These are phyloP conservation scores for Trichosporon asahii DNA, from an alignment of 1,284 basidiomycete genomes.

Conservation along the genomic window DNA sequence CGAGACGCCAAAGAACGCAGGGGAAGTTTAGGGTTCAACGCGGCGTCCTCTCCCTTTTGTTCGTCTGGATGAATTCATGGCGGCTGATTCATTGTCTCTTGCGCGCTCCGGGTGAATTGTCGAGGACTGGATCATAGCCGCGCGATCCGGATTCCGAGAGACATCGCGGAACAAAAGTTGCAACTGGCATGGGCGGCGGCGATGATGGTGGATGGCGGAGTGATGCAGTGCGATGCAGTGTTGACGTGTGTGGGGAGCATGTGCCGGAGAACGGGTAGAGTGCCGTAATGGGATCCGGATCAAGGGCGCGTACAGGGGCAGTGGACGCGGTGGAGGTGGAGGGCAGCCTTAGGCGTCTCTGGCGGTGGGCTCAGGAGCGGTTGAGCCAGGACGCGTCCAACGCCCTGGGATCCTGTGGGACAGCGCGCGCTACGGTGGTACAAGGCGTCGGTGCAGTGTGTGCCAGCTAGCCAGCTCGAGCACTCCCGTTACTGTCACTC, in stretches of 20 bases:
- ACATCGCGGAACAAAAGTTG: neutral
- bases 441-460: too few relatives aligned
- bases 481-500: neutral
- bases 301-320: neutral
- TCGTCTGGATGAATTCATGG: neutral
- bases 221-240: neutral
- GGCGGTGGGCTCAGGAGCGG: neutral
- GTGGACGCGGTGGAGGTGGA: neutral
- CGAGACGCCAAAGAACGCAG: neutral
- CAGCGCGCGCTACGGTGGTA: too few relatives aligned
- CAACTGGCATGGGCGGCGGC: neutral
- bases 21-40: neutral
- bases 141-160: neutral
- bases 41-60: neutral
- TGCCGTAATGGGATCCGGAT: neutral
- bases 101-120: neutral
- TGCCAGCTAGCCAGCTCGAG: neutral
- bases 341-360: neutral
- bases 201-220: neutral
- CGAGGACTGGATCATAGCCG: neutral
- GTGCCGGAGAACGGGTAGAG: neutral
- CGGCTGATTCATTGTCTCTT: neutral
- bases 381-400: neutral
- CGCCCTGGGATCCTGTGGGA: neutral
- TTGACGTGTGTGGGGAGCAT: neutral